A percentile compares a stretch with the other conserved stretches of the same genome.
These are phyloP conservation scores for Trichoderma pleuroti DNA, from an alignment of 2,329 filamentous ascomycete genomes.

Conservation along the genomic window DNA sequence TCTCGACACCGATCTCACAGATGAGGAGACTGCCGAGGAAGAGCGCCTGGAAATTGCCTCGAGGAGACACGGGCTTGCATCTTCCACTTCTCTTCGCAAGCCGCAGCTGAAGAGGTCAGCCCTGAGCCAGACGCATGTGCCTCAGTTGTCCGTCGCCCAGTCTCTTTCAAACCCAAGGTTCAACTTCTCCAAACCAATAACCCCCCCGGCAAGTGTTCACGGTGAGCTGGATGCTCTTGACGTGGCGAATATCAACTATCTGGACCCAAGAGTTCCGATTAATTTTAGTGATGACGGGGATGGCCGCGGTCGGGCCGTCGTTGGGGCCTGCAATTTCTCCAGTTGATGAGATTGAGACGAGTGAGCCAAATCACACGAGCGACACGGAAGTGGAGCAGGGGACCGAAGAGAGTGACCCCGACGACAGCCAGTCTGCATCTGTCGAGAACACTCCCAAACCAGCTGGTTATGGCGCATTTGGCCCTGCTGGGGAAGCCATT, in stretches of 20 bases:
- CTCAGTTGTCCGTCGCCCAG: conserved; percentile 21
- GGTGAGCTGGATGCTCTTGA: not conserved
- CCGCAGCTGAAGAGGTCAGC: conserved; percentile 41
- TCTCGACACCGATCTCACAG: conserved; percentile 40
- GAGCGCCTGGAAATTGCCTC: conserved; percentile 42
- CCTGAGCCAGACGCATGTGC: conserved; percentile 38
- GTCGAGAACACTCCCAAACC: not conserved
- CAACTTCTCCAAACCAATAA: conserved; percentile 38
- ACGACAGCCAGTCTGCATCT: conserved; percentile 18
- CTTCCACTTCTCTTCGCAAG: conserved; percentile 34
- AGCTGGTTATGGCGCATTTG: conserved; percentile 1
- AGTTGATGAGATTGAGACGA: conserved; percentile 33
- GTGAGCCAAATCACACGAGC: conserved; percentile 33
- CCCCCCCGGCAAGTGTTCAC: conserved; percentile 20
- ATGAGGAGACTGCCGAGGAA: conserved; percentile 44
- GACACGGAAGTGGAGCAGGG: conserved; percentile 31
- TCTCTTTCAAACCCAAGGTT: conserved; percentile 26
- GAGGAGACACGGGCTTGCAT: conserved; percentile 26
- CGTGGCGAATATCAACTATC: not conserved
- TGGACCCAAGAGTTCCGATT: conserved; percentile 1
- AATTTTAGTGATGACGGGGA: not conserved
- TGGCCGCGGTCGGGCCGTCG: conserved; percentile 17
- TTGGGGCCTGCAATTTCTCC: conserved; percentile 24
- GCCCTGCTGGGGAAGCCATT: conserved; percentile 6
- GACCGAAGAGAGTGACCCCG: conserved; percentile 35